Percentiles rank a stretch among this genome's conserved stretches.
Conservation (phyloP, 139 green algal genomes). For the Axilococcus clingmanii region DNA sequence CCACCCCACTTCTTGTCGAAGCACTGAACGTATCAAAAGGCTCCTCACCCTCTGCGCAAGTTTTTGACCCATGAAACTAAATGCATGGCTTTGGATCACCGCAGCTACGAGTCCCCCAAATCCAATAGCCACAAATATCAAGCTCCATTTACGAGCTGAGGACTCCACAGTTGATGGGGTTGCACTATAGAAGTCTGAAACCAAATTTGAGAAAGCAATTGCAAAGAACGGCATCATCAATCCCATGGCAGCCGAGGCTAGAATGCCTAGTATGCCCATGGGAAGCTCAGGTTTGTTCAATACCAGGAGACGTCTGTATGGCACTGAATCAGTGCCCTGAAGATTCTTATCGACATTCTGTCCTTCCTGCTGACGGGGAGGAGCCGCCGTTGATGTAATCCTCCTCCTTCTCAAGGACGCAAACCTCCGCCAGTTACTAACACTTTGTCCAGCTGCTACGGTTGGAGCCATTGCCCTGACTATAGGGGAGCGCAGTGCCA, state of each 20-base stretch:
- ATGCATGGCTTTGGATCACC: constrained; percentile 29
- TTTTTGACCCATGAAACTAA: constrained; percentile 44
- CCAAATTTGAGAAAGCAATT: constrained; percentile 42
- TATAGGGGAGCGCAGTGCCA: not conserved
- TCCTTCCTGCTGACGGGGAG: too few relatives aligned
- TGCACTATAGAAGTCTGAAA: constrained; percentile 30
- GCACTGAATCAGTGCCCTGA: too few relatives aligned
- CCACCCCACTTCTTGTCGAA: constrained; percentile 51
- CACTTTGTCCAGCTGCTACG: too few relatives aligned
- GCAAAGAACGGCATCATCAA: constrained; percentile 56
- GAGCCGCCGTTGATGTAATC: too few relatives aligned
- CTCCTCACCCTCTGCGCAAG: constrained; percentile 49
- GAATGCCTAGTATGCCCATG: constrained; percentile 26
- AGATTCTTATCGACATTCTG: too few relatives aligned
- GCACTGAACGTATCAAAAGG: constrained; percentile 46
- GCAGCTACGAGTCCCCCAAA: constrained; percentile 24
- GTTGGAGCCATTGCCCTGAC: too few relatives aligned
- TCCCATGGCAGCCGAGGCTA: constrained; percentile 34
- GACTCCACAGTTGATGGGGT: constrained; percentile 10
- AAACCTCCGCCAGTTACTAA: too few relatives aligned
- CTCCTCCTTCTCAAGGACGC: too few relatives aligned
- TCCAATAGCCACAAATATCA: constrained; percentile 61
- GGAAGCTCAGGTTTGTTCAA: constrained; percentile 50
- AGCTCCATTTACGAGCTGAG: constrained; percentile 34
- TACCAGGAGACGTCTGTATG: constrained; percentile 34